phyloP scores from a whole-genome alignment of 257 asterid genomes.

The Ilex aquifolium region DNA sequence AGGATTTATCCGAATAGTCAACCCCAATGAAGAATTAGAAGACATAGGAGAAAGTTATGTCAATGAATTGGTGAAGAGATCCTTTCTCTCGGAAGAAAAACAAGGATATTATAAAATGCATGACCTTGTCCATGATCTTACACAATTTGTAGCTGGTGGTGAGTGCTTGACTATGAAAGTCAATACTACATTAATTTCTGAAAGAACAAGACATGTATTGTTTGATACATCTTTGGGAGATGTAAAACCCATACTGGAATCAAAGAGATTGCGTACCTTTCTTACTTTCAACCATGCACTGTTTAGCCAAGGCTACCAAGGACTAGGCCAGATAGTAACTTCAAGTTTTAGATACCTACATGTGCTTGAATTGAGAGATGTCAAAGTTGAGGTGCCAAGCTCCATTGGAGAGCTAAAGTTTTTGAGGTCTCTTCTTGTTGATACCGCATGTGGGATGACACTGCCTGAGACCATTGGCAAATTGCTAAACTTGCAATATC shows the following conservation, averaged over 20 bases:
- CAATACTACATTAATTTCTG: constrained; percentile 1
- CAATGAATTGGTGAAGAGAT: constrained; percentile 8
- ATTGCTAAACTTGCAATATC: constrained; percentile 14
- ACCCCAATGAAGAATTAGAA: constrained; percentile 6
- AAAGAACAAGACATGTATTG: constrained; percentile 11
- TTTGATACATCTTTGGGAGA: background rate
- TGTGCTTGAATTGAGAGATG: too few relatives aligned
- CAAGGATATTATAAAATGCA: constrained; percentile 23
- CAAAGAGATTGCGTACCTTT: too few relatives aligned
- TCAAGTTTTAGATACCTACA: too few relatives aligned
- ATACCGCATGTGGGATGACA: background rate
- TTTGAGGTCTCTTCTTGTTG: constrained; percentile 11
- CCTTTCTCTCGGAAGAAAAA: constrained; percentile 15
- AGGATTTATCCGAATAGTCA: constrained; percentile 5
- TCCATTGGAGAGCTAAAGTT: constrained; percentile 10
- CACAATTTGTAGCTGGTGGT: constrained; percentile 11
- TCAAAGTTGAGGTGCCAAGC: constrained; percentile 5
- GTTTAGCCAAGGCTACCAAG: too few relatives aligned
- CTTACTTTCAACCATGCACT: too few relatives aligned
- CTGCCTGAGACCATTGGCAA: constrained; percentile 15
- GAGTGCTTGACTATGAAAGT: constrained; percentile 3
- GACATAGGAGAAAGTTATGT: constrained; percentile 8
- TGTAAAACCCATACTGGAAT: too few relatives aligned
- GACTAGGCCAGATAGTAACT: too few relatives aligned
- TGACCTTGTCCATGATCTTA: constrained; percentile 3